Evolutionary conservation across 805 yeast genomes (phyloP), one percentile per base, ranked within the genome.

Genomic region (Candida ascalaphidarum): DNA sequence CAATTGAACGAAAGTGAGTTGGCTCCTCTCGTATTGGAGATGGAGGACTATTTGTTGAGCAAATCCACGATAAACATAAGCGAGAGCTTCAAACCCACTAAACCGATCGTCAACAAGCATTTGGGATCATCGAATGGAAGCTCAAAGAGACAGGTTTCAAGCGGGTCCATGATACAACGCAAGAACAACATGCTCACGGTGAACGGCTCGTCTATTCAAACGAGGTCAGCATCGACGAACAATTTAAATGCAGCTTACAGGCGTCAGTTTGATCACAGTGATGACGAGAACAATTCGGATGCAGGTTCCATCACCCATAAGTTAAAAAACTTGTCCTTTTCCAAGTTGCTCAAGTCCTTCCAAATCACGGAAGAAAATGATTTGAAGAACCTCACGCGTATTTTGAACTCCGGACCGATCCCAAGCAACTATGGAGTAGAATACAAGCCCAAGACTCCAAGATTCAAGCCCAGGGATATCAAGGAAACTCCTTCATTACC

Each of bases 1-100:
- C 70, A 73, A 33, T 55, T 89, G 29, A 69, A 74, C 35, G 76
- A 77, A 27, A 68, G 84, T 35, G 78, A 75, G 24, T 47, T 89
- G 19, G 74, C 77, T 1, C 77, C 70, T 2, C 64, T 77, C 4
- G 88, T 79, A 8, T 51, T 48, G 15, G 80, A 76, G 35, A 74
- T 81, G 77, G 81, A 78, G 48, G 72, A 62, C 24, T 71, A 77
- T 33, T 52, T 79, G 29, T 46, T 76, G 29, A 74, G 76, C 35
- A 74, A 71, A 40, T 40, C 68, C 25, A 42, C 58, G 26, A 54
- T 46, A 41, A 62, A 50, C 37, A 61, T 57, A 31, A 52, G 50
- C 30, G 65, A 60, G 16, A 55, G 50, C 29, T 56, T 63, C 33
- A 50, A 60, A 32, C 64, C 71, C 5, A 50, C 47, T 14, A 53